These are phyloP conservation scores for Alternaria brassicae DNA, from an alignment of 2,329 filamentous ascomycete species.

Conservation along the genomic window DNA sequence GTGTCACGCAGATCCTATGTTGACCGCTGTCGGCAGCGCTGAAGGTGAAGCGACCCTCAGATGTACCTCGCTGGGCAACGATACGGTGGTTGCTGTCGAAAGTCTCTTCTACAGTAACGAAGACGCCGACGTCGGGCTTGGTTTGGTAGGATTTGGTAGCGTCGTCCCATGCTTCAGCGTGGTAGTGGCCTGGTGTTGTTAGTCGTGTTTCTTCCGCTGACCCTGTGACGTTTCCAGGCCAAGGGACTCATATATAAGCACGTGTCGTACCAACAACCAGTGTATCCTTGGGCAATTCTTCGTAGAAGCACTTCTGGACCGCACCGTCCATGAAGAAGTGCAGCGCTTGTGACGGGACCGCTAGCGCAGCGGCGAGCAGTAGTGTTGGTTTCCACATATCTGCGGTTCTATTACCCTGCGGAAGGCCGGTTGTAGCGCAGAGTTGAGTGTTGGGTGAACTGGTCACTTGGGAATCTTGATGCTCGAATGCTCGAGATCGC, in stretches of 20 bases:
- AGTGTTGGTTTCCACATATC: constrained; percentile 58
- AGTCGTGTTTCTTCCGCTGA: constrained; percentile 2
- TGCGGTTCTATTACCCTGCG: constrained; percentile 29
- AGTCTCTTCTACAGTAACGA: constrained; percentile 93
- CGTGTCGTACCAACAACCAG: constrained; percentile 77
- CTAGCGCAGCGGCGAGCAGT: constrained; percentile 68
- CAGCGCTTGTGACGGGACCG: constrained; percentile 76
- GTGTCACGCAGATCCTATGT: constrained; percentile 94
- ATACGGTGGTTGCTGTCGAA: constrained; percentile 99
- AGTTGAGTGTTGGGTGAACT: constrained; percentile 28
- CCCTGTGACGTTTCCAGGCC: too few species aligned
- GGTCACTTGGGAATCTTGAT: constrained; percentile 31
- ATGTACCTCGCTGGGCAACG: constrained; percentile 80
- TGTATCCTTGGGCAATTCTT: constrained; percentile 97
- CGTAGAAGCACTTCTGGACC: constrained; percentile 93
- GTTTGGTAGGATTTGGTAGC: constrained; percentile 71
- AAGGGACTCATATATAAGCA: neutral
- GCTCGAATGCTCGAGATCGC: constrained; percentile 28
- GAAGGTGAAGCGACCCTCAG: constrained; percentile 90
- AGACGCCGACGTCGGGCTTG: constrained; percentile 79
- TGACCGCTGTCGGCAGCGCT: constrained; percentile 92
- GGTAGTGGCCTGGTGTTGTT: constrained; percentile 72
- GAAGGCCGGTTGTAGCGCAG: constrained; percentile 26
- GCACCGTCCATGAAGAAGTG: constrained; percentile 95
- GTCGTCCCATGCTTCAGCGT: constrained; percentile 82